Conservation (phyloP, 2,329 filamentous ascomycete species). For the Seiridium cupressi region DNA sequence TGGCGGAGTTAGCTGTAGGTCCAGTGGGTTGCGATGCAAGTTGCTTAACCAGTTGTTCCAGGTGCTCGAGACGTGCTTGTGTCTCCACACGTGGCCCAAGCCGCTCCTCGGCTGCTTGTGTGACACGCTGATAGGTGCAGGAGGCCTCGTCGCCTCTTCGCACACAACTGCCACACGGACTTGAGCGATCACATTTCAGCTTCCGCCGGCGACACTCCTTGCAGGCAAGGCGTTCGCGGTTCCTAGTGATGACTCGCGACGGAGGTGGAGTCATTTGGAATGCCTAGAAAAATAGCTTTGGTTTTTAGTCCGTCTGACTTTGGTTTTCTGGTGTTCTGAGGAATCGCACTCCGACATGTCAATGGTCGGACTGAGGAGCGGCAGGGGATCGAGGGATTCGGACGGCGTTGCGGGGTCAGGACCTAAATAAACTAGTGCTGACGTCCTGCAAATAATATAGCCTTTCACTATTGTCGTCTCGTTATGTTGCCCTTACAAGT, state of each 20-base stretch:
- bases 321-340: no score
- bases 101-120: neutral
- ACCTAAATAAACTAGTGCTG: no score
- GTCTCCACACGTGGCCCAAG: neutral
- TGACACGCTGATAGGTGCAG: constrained; percentile 1
- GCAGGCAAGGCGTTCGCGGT: constrained; percentile 2
- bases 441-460: no score
- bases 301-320: neutral
- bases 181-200: neutral
- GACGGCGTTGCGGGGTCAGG: no score
- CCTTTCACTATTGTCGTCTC: no score
- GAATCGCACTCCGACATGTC: no score
- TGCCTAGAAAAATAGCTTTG: neutral
- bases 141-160: neutral
- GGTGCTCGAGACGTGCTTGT: neutral
- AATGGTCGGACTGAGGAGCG: no score
- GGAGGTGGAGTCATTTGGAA: neutral
- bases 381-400: no score
- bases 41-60: neutral
- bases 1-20: neutral
- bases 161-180: neutral
- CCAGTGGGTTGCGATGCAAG: neutral
- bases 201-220: constrained; percentile 5
- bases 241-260: constrained; percentile 2
- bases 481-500: no score